Percentiles rank a stretch among this genome's conserved stretches.
These are phyloP conservation scores for Neltuma alba DNA, from an alignment of 306 rosid species.

Conservation along the genomic window DNA sequence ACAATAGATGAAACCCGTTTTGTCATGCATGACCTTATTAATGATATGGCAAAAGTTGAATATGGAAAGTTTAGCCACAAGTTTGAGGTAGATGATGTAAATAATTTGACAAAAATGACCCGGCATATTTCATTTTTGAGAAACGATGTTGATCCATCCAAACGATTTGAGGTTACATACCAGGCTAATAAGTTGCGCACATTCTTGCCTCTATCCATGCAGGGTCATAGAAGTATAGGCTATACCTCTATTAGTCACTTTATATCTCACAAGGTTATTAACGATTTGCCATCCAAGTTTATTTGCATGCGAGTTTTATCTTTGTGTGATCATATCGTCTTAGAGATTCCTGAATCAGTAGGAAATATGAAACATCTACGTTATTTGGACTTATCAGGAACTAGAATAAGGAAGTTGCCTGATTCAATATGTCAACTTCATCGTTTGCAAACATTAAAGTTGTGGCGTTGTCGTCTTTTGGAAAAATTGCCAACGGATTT, in stretches of 20 bases:
- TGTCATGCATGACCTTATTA: constrained; percentile 48
- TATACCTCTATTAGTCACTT: neutral
- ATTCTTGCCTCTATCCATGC: neutral
- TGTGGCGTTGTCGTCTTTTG: neutral
- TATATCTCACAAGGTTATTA: neutral
- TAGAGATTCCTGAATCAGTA: constrained; percentile 4
- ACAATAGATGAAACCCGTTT: neutral
- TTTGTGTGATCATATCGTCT: neutral
- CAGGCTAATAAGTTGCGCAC: neutral
- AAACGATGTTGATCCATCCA: neutral
- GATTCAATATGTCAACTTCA: constrained; percentile 29
- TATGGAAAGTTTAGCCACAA: neutral
- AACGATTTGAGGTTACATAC: neutral
- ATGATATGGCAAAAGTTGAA: constrained; percentile 38
- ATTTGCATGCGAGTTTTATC: constrained; percentile 25
- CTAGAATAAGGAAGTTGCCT: neutral
- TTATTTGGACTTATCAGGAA: constrained; percentile 22
- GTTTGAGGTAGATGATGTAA: neutral
- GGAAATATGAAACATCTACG: constrained; percentile 26
- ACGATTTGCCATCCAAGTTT: neutral
- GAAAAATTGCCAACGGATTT: neutral
- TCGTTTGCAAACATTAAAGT: constrained; percentile 31
- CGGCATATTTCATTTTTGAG: constrained; percentile 23
- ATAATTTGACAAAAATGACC: neutral
- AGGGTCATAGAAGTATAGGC: neutral